Evolutionary conservation across 306 rosid genomes (phyloP).

Genomic region (Heteromeles arbutifolia): DNA sequence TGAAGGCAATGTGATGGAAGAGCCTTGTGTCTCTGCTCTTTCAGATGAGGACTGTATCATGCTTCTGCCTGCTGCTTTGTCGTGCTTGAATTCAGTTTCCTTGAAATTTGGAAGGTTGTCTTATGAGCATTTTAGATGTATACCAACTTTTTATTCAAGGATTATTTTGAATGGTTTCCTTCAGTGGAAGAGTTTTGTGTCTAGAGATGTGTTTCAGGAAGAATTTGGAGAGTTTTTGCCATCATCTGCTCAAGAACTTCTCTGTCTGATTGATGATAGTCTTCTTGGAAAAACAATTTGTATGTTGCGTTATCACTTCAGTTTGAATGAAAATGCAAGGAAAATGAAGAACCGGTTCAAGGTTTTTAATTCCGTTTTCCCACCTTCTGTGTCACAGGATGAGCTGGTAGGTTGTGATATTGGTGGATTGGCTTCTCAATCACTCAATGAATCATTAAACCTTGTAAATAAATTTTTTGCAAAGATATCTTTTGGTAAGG

Average conservation of each 20-base stretch:
- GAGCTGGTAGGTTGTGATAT: constrained; percentile 55
- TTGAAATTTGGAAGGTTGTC: constrained; percentile 41
- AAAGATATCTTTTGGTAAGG: constrained; percentile 57
- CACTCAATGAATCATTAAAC: constrained; percentile 45
- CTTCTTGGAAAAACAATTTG: constrained; percentile 71
- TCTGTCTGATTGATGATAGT: constrained; percentile 45
- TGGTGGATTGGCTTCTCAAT: constrained; percentile 33
- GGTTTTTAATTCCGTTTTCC: constrained; percentile 51
- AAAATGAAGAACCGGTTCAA: constrained; percentile 48
- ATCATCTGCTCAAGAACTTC: constrained; percentile 51
- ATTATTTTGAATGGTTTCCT: constrained; percentile 60
- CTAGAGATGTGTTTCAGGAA: constrained; percentile 54
- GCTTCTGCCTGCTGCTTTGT: constrained; percentile 68
- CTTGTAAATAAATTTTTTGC: constrained; percentile 47
- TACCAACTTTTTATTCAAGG: constrained; percentile 49
- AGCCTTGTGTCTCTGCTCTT: constrained; percentile 25
- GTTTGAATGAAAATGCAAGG: constrained; percentile 43
- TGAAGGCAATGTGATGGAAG: constrained; percentile 23
- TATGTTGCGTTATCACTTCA: constrained; percentile 58
- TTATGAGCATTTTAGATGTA: constrained; percentile 24
- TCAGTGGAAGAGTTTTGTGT: constrained; percentile 62
- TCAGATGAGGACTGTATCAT: constrained; percentile 59
- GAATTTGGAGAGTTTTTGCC: constrained; percentile 55
- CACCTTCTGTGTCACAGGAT: constrained; percentile 28
- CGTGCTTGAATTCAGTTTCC: constrained; percentile 43